Evolutionary conservation across 805 yeast species (phyloP).

Genomic region (Blastobotrys muscicola): DNA sequence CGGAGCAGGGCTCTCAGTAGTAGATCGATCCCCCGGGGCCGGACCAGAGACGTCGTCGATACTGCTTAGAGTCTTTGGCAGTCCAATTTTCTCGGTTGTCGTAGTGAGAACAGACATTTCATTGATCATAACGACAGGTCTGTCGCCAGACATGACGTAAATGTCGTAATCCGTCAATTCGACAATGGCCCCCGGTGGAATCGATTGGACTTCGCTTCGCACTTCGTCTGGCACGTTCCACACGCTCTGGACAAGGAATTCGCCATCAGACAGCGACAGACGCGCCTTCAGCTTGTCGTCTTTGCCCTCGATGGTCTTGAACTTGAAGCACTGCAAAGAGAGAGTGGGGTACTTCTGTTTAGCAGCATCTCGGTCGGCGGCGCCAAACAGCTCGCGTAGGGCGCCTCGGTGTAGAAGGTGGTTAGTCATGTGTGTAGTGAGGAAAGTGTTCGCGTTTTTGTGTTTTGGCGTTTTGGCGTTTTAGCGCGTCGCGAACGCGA

Average conservation of each 20-base stretch:
- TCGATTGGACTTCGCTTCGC: not conserved
- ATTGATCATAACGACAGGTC: conserved; percentile 2
- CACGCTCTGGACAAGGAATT: conserved; percentile 1
- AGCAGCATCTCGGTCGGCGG: not conserved
- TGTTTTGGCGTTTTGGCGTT: too few relatives aligned
- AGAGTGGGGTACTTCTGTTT: conserved; percentile 1
- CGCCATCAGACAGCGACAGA: conserved; percentile 7
- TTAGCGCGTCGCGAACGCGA: too few relatives aligned
- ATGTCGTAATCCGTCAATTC: conserved; percentile 4
- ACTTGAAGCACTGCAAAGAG: conserved; percentile 2
- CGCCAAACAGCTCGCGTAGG: not conserved
- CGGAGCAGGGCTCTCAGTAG: not conserved
- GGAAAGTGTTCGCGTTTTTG: too few relatives aligned
- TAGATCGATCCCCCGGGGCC: not conserved
- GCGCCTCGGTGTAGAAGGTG: not conserved
- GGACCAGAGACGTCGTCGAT: not conserved
- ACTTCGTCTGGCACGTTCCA: conserved; percentile 1
- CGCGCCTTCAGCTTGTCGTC: conserved; percentile 3
- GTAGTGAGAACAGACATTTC: not conserved
- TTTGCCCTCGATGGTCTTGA: conserved; percentile 1
- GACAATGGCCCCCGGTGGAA: conserved; percentile 3
- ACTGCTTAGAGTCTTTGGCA: conserved; percentile 4
- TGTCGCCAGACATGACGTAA: not conserved
- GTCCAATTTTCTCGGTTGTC: conserved; percentile 7
- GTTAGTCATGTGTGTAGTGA: too few relatives aligned